A percentile compares a stretch with the other conserved stretches of the same genome.
These are phyloP conservation scores for Diplodia mutila DNA, from an alignment of 2,329 filamentous ascomycete genomes.

Conservation along the genomic window DNA sequence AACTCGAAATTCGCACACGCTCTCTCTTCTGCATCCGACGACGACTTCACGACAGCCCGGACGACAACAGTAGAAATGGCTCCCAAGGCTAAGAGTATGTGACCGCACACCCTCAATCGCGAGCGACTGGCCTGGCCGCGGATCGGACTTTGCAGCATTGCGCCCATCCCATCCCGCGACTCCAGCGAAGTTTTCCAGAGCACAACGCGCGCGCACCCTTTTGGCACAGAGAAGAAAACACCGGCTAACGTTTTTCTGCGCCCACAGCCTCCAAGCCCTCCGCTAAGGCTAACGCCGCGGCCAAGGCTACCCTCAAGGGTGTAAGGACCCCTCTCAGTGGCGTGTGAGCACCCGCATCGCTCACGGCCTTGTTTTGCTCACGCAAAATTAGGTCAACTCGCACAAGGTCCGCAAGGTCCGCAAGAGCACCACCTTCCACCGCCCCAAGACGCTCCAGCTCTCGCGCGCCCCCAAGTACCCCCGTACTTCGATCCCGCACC, in stretches of 20 bases:
- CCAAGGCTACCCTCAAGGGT: conserved; percentile 94
- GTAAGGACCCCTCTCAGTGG: conserved; percentile 55
- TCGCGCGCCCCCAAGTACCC: conserved; percentile 93
- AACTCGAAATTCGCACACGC: conserved; percentile 22
- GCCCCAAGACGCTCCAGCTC: conserved; percentile 92
- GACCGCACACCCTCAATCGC: not conserved
- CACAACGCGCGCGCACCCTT: not conserved
- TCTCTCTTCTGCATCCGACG: conserved; percentile 26
- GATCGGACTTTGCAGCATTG: conserved; percentile 10
- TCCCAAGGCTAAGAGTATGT: conserved; percentile 43
- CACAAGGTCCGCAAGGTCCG: conserved; percentile 94
- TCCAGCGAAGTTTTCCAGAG: conserved; percentile 23
- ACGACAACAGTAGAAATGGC: conserved; percentile 45
- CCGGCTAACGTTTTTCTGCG: conserved; percentile 35
- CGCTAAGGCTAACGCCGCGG: conserved; percentile 83
- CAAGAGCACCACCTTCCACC: conserved; percentile 86
- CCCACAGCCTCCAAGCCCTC: conserved; percentile 63
- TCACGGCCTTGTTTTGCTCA: conserved; percentile 54
- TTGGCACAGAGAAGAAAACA: conserved; percentile 22
- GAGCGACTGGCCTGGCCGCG: conserved; percentile 10
- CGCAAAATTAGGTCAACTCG: conserved; percentile 61
- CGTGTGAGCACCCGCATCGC: conserved; percentile 56
- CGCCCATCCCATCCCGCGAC: conserved; percentile 11
- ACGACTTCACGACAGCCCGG: conserved; percentile 36
- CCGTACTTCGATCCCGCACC: conserved; percentile 89